Evolutionary conservation across 805 yeast species (phyloP), one percentile per base, ranked within the genome.

Genomic region (Ogataea saltuana): DNA sequence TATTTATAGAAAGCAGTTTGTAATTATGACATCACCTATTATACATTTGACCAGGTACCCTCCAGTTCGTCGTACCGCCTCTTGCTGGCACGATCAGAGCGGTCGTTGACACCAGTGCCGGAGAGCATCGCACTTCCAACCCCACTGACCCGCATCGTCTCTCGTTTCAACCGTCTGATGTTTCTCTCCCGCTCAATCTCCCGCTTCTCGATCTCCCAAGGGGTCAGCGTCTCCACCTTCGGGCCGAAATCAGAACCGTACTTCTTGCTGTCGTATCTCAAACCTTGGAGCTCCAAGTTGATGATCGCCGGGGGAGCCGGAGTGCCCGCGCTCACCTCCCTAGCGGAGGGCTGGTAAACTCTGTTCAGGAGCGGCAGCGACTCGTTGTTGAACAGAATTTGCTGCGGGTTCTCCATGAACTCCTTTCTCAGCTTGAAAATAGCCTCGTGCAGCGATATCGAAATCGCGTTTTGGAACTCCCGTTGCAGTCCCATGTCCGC

Each of bases 151-250:
- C 88, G 71, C 70, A 87, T 81, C 8, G 89, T 82, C 61, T 93
- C 98, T 66, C 99, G 80, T 71, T 95, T 91, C 60, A 90, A 73
- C 60, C 99, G 80, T 65, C 99, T 79, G 48, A 88, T 74, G 60
- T 86, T 89, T 64, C 98, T 77, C 55, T 90, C 97, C 58, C 95
- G 81, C 66, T 93, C 99, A 54, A 89, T 88, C 61, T 93, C 98
- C 53, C 98, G 77, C 67, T 85, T 84, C 60, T 91, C 97, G 44
- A 93, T 88, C 64, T 93, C 99, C 78, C 90, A 88, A 42, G 87
- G 90, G 1, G 93, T 81, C 46, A 93, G 73, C 11, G 80, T 78
- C 64, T 91, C 98, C 6, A 91, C 84, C 32, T 80, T 75, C 20
- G 99, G 99, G 42, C 83, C 82, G 95, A 97, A 93, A 31, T 71